Base-by-base conservation (phyloP, 345 rosid species). In the Limnanthes douglasii region DNA sequence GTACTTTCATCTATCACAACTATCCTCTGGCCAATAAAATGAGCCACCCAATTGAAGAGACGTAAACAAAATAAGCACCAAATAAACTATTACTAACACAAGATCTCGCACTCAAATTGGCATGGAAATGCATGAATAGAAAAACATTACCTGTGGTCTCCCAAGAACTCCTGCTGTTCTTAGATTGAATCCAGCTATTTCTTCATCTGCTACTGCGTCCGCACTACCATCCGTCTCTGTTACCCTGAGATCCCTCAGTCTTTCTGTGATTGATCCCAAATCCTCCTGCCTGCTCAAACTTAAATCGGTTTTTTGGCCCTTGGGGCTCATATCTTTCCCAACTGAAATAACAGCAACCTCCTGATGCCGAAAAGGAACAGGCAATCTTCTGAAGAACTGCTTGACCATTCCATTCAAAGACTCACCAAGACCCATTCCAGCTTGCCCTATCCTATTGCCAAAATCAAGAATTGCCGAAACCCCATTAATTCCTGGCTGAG, bases 361-460 rank as follows among this genome's bases (percentile, higher is more conserved):
- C 14, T 77, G 77, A 2, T 50, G 73, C 37, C 64, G 59, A 25
- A 90, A 77, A 3, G 86, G 86, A 33, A 76, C 34, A 1, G 90
- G 94, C 40, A 78, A 53, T 29, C 66, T 54, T 52, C 92, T 72
- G 31, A 73, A 83, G 29, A 90, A 70, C 49, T 83, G 98, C 11
- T 73, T 77, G 48, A 90, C 69, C 63, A 79, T 58, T 6, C 86
- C 79, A 35, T 77, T 75, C 51, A 83, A 56, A 43, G 68, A 56
- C 4, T 77, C 75, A 25, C 98, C 93, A 8, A 90, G 69, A 51
- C 83, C 92, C n/a, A 73, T 64, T 42, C 95, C 92, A 11, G 78
- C 95, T 49, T 72, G 94, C 24, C 98, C 95, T 48, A 90, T 80
- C 60, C 57, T 56, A 47, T 47, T 90, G 11, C 95, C 97, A 0